Conservation (phyloP, 2,329 filamentous ascomycete species). For the Fusarium odoratissimum region DNA sequence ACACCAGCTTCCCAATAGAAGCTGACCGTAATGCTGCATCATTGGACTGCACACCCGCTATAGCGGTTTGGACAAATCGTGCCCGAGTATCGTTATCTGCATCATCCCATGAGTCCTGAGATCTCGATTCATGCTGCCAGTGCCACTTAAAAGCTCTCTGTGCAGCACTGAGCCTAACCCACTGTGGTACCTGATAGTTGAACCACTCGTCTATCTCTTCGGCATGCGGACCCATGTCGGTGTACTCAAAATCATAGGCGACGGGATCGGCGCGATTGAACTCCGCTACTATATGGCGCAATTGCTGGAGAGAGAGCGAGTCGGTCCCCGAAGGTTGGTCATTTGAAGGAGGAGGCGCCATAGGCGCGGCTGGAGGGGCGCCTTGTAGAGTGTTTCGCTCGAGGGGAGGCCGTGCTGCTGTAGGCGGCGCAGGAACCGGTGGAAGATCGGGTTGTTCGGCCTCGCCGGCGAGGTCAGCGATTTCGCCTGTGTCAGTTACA, state of each 20-base stretch:
- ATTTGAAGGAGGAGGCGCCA: conserved; percentile 46
- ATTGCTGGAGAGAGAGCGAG: conserved; percentile 80
- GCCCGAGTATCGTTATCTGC: conserved; percentile 66
- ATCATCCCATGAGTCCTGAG: conserved; percentile 70
- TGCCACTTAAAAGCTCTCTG: conserved; percentile 81
- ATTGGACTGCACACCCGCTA: conserved; percentile 57
- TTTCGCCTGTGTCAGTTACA: conserved; percentile 56
- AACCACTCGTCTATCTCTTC: conserved; percentile 99
- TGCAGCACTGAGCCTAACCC: conserved; percentile 79
- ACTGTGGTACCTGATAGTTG: conserved; percentile 87
- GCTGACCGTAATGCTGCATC: conserved; percentile 63
- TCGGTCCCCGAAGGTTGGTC: conserved; percentile 63
- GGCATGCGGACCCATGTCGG: conserved; percentile 77
- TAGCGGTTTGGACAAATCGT: conserved; percentile 67
- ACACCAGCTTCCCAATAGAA: conserved; percentile 68
- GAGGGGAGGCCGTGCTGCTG: conserved; percentile 37
- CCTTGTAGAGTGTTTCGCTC: conserved; percentile 48
- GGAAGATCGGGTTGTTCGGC: conserved; percentile 53
- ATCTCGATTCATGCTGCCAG: conserved; percentile 69
- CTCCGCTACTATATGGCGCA: conserved; percentile 78
- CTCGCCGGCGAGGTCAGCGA: conserved; percentile 48
- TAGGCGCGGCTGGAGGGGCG: conserved; percentile 41
- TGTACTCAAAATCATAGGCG: conserved; percentile 88
- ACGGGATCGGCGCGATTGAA: conserved; percentile 75
- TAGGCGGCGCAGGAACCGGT: conserved; percentile 47